These are phyloP conservation scores for Astrephomene gubernaculifera DNA, from an alignment of 139 green algal genomes.

Conservation along the genomic window DNA sequence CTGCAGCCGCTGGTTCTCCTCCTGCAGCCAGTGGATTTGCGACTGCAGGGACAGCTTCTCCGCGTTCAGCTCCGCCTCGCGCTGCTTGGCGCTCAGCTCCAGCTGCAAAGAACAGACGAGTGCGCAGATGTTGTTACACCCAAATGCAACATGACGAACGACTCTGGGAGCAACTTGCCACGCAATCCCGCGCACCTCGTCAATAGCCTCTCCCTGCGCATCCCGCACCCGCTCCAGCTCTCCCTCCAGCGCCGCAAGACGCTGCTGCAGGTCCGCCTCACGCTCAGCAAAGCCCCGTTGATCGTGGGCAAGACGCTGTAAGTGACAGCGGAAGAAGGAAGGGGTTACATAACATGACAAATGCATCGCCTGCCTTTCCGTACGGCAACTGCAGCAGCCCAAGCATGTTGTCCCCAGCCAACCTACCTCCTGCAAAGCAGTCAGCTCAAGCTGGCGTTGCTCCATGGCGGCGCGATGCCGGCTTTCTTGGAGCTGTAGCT, in stretches of 20 bases:
- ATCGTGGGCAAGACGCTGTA: slow-evolving; percentile 5
- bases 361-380: no score
- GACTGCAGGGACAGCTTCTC: slow-evolving; percentile 63
- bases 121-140: no score
- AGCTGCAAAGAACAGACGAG: slow-evolving; percentile 41
- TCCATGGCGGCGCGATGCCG: slow-evolving; percentile 33
- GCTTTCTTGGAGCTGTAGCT: slow-evolving; percentile 38
- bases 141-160: not conserved
- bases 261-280: not conserved
- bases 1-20: slow-evolving; percentile 64
- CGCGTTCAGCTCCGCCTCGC: slow-evolving; percentile 80
- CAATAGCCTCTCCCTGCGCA: slow-evolving; percentile 50
- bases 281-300: not conserved
- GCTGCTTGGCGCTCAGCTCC: slow-evolving; percentile 79
- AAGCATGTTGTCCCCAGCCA: not conserved
- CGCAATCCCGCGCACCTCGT: slow-evolving; percentile 50
- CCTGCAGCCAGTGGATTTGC: slow-evolving; percentile 70
- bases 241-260: not conserved
- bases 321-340: not conserved
- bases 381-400: not conserved
- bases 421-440: not conserved
- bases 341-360: no score
- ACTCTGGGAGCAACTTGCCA: not conserved
- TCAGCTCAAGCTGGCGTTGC: slow-evolving; percentile 30
- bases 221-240: slow-evolving; percentile 9